Base-by-base conservation (phyloP, 164 flowering plant genomes). In the Chloranthus sessilifolius region DNA sequence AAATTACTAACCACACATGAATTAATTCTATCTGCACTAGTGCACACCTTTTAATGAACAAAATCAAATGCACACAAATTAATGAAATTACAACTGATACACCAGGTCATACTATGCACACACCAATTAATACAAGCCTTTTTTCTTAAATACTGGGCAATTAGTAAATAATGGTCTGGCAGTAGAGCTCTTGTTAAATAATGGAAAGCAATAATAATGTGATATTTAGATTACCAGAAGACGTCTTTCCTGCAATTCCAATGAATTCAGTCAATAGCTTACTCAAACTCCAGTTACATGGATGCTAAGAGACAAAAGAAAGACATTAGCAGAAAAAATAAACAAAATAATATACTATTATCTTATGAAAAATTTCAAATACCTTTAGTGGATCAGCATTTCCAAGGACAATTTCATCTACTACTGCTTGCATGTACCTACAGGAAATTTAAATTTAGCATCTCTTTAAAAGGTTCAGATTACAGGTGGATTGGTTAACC, bases 381-480 rank as follows among this genome's bases (percentile, higher is more conserved):
- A 91, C 96, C 95, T 79, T 86, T 12, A 47, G 36, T 22, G 95
- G 75, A 74, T 86, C 65, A 57, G 56, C 77, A 72, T 76, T 79
- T 56, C 65, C 71, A 47, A 79, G 56, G 49, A 88, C 73, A 22
- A 86, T 76, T 65, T 92, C 99, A 67, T 86, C 89, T 7, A 78
- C 95, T 48, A 86, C 99, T 43, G 95, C 96, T 76, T 92, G 96
- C 87, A 84, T 86, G 78, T 92, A 88, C 79, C 98, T 91, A 56
- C 12, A 61, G 53, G 35, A n/a, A 12, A 48, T 21, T 35, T 21
- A 20, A 24, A 24, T n/a, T 55, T 26, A 61, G 60, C 17, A 4
- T 9, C 30, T 42, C 40, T n/a, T n/a, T n/a, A n/a, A n/a, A n/a
- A n/a, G n/a, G n/a, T n/a, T n/a, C n/a, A n/a, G n/a, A n/a, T n/a